Conservation (phyloP, 768 basidiomycete genomes). For the Candolleomyces efflorescens region DNA sequence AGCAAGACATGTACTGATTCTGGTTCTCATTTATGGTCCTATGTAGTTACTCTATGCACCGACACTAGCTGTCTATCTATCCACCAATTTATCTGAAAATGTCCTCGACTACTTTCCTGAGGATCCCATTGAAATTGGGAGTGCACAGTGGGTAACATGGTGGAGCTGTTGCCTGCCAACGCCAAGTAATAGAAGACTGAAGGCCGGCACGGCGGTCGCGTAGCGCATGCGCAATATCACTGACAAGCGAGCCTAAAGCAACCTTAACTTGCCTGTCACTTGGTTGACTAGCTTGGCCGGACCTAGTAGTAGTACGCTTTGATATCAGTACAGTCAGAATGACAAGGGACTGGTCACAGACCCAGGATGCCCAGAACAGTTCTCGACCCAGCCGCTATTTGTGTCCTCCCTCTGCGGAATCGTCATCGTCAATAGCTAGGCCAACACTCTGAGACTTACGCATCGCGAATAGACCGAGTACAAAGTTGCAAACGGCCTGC, state of each 20-base stretch:
- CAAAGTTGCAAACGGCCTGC: constrained; percentile 86
- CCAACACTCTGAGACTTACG: constrained; percentile 43
- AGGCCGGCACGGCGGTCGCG: background rate
- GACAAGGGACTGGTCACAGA: background rate
- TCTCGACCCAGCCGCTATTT: constrained; percentile 75
- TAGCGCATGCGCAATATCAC: background rate
- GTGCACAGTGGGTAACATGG: too few relatives aligned
- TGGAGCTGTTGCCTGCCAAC: too few relatives aligned
- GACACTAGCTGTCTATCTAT: too few relatives aligned
- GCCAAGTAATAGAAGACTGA: too few relatives aligned
- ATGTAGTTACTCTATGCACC: too few relatives aligned
- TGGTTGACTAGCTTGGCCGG: constrained; percentile 83
- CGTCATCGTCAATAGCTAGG: too few relatives aligned
- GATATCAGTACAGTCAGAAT: background rate
- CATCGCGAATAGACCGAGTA: constrained; percentile 84
- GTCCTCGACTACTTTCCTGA: too few relatives aligned
- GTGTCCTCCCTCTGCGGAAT: constrained; percentile 71
- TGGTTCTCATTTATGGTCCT: too few relatives aligned
- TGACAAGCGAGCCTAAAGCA: constrained; percentile 43
- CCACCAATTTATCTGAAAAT: too few relatives aligned
- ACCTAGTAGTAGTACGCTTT: constrained; percentile 48
- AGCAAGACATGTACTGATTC: too few relatives aligned
- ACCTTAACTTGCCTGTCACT: constrained; percentile 70
- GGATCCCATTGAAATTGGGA: too few relatives aligned
- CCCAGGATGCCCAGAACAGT: constrained; percentile 85